phyloP scores from a whole-genome alignment of 2,329 filamentous ascomycete genomes.

The Chaetomium strumarium region DNA sequence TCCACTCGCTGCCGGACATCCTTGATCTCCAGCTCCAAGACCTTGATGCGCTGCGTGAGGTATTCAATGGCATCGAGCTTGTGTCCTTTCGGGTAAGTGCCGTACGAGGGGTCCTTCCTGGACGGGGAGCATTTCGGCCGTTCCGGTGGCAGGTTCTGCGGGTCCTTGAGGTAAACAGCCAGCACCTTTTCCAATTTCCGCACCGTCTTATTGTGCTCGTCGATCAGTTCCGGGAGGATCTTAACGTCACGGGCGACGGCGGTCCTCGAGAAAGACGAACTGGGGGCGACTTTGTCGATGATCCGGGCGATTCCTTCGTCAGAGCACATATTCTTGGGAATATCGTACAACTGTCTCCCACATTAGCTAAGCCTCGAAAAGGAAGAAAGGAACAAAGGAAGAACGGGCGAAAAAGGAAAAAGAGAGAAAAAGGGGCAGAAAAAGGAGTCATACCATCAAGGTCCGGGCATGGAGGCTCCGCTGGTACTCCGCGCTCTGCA shows the following conservation, averaged over 20 bases:
- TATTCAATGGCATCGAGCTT: slow-evolving; percentile 95
- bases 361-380: slow-evolving; percentile 12
- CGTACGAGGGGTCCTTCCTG: slow-evolving; percentile 67
- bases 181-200: slow-evolving; percentile 76
- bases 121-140: slow-evolving; percentile 75
- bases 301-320: slow-evolving; percentile 85
- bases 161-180: slow-evolving; percentile 86
- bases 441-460: slow-evolving; percentile 48
- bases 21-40: slow-evolving; percentile 77
- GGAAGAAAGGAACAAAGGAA: too few relatives aligned
- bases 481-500: slow-evolving; percentile 83
- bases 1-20: slow-evolving; percentile 77
- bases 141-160: slow-evolving; percentile 67
- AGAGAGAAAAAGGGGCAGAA: background rate
- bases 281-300: slow-evolving; percentile 73
- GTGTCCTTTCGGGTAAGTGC: slow-evolving; percentile 57
- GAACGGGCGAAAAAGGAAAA: background rate
- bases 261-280: slow-evolving; percentile 70
- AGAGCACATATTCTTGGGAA: slow-evolving; percentile 67
- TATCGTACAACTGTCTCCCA: slow-evolving; percentile 65
- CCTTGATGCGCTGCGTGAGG: slow-evolving; percentile 74
- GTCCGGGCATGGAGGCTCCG: slow-evolving; percentile 73
- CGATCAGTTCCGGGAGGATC: slow-evolving; percentile 77
- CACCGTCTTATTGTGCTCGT: slow-evolving; percentile 75
- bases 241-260: slow-evolving; percentile 89